Percentiles rank a stretch among this genome's conserved stretches.
These are phyloP conservation scores for Fulvia fulva DNA, from an alignment of 2,329 filamentous ascomycete genomes.

Conservation along the genomic window DNA sequence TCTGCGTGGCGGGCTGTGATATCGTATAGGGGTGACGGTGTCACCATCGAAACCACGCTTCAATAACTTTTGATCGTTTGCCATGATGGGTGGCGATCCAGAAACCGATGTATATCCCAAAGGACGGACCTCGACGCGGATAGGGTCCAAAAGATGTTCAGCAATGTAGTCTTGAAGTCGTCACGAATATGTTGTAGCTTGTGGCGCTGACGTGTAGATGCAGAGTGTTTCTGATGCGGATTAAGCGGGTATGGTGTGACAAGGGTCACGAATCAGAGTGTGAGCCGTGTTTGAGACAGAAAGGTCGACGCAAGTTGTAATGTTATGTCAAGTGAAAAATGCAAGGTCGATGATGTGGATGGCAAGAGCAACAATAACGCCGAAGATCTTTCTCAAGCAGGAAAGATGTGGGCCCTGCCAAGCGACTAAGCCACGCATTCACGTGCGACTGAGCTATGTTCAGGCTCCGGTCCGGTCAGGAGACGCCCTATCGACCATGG, in stretches of 20 bases:
- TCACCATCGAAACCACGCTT: conserved; percentile 12
- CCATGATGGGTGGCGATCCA: not conserved
- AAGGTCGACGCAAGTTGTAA: not conserved
- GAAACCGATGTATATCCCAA: not conserved
- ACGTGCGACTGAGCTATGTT: conserved; percentile 1
- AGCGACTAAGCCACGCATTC: conserved; percentile 5
- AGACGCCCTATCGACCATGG: not conserved
- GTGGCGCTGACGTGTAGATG: not conserved
- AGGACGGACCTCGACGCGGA: not conserved
- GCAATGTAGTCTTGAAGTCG: not conserved
- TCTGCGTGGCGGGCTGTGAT: conserved; percentile 17
- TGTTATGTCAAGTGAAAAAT: conserved; percentile 5
- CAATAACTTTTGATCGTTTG: not conserved
- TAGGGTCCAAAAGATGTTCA: not conserved
- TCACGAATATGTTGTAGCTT: not conserved
- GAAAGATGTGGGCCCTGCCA: conserved; percentile 6
- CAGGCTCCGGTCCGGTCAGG: not conserved
- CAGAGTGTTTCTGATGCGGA: conserved; percentile 4
- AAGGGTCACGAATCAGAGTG: conserved; percentile 10
- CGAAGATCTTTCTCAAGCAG: conserved; percentile 51
- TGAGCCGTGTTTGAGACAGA: conserved; percentile 8
- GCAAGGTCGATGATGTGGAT: conserved; percentile 18
- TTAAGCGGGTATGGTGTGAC: conserved; percentile 13
- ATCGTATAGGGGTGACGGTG: conserved; percentile 18
- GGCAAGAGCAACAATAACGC: conserved; percentile 65